These are phyloP conservation scores for Haplographium delicatum DNA, from an alignment of 495 filamentous ascomycete species.

Conservation along the genomic window DNA sequence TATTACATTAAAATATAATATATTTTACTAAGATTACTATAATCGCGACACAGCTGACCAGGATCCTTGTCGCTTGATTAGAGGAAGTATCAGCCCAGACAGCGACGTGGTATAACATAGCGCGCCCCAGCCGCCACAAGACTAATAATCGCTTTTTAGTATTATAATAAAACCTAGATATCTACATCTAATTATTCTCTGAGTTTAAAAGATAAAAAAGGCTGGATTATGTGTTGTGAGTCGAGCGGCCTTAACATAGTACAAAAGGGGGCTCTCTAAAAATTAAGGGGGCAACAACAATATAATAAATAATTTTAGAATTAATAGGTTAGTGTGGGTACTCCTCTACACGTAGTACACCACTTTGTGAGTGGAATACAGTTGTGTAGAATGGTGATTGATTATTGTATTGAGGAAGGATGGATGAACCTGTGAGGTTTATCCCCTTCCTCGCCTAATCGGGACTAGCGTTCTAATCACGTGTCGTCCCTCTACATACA, in stretches of 20 bases:
- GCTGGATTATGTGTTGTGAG: neutral
- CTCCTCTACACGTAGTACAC: no score
- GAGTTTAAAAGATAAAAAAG: slow-evolving; percentile 2
- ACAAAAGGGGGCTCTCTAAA: neutral
- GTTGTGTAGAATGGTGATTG: no score
- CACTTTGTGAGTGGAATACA: no score
- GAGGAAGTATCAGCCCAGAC: slow-evolving; percentile 12
- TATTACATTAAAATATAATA: neutral
- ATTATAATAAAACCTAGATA: slow-evolving; percentile 2
- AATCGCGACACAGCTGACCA: slow-evolving; percentile 2
- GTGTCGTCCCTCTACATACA: no score
- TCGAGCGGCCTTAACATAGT: neutral
- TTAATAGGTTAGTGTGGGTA: neutral
- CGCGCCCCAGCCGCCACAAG: neutral
- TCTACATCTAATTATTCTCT: slow-evolving; percentile 7
- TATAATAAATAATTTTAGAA: neutral
- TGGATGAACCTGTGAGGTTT: no score
- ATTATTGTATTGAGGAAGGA: no score
- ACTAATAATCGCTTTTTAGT: slow-evolving; percentile 9
- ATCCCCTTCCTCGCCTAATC: no score
- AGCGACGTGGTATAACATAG: slow-evolving; percentile 6
- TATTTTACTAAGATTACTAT: slow-evolving; percentile 9
- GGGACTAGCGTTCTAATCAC: no score
- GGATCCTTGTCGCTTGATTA: slow-evolving; percentile 17
- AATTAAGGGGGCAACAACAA: neutral